Evolutionary conservation across 2,329 filamentous ascomycete species (phyloP), one percentile per base, ranked within the genome.

Genomic region (Macrophomina pseudophaseolina): DNA sequence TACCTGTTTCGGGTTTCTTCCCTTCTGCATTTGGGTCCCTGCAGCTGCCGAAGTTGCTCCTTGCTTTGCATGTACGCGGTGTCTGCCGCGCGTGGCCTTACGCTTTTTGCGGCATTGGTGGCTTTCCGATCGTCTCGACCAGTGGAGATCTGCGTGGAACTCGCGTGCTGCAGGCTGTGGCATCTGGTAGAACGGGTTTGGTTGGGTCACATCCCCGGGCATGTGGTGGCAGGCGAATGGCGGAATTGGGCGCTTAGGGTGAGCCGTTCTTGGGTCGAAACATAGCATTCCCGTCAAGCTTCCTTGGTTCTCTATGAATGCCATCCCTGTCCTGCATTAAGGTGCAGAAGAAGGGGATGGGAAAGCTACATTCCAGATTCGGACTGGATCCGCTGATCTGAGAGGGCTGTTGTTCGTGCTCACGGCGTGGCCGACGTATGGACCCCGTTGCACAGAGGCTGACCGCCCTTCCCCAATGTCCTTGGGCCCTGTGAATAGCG

Each of bases 201-300:
- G 40, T 33, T 16, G 14, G 49, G 58, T 62, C 49, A 62, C 58
- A 62, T 23, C 58, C 58, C 58, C 58, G 58, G 7, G 40, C 40
- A 49, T 35, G 33, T 38, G 32, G 42, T 62, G 44, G 42, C 23
- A 49, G 12, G 30, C 38, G 42, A 38, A 32, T 35, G 42, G 16
- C 16, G 4, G 23, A 23, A 35, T 16, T 12, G 16, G 56, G 56
- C 56, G 56, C 56, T 60, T 48, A 60, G 54, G 18, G 3, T 5
- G 9, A 5, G 11, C 5, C 12, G 11, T 5, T 14, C 42, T 44
- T 44, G 42, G 35, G 35, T 12, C 23, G 23, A 23, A 3, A 38
- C 35, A 44, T 16, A 5, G 42, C 11, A 44, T 9, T 44, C 42
- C 16, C 12, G 16, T 44, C 42, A 16, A 12, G 5, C 16, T 14